Evolutionary conservation across 75 land plant genomes (phyloP), one percentile per base, ranked within the genome.

Genomic region (Chamaecyparis obtusa): DNA sequence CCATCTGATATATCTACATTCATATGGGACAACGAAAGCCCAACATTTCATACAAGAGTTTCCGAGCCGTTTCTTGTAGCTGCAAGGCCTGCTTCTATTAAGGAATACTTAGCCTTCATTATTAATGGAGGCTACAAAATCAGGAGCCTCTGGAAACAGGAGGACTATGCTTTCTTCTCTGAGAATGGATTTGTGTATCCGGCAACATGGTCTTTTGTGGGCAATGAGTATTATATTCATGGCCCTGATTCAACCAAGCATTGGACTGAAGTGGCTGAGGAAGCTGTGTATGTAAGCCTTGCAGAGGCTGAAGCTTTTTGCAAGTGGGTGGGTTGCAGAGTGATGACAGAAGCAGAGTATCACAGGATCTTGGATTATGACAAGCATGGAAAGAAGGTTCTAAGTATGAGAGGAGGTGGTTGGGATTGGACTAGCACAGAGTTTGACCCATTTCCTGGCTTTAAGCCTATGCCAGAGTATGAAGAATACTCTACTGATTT

Each of bases 301-400:
- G 85, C 91, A 14, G 92, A 91, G 55, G 92, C 91, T 16, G 87
- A 91, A 36, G 92, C 92, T 33, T 91, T 77, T 60, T 91, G 89
- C 87, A 88, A 88, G 9, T 91, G 91, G 91, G 51, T 78, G 8
- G 24, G 33, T 13, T 84, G 87, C 17, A 88, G 92, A n/a, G 51
- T 91, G 11, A 89, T 91, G 91, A 91, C 87, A 3, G 92, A 91
- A 77, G 67, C 86, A 14, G 89, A 91, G 89, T 91, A 91, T 71
- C 91, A 91, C 33, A 21, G 83, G 41, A 60, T 88, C 51, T 55
- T 90, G 17, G 67, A 71, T 11, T 37, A 69, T 32, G 83, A 84
- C 1, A 48, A 87, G 21, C 30, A n/a, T 32, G 84, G 54, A 35
- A n/a, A 8, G 9, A 44, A 85, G 19, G 89, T 90, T 17, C n/a